Evolutionary conservation across 2,329 filamentous ascomycete species (phyloP).

Genomic region (Fusarium tuaranense): DNA sequence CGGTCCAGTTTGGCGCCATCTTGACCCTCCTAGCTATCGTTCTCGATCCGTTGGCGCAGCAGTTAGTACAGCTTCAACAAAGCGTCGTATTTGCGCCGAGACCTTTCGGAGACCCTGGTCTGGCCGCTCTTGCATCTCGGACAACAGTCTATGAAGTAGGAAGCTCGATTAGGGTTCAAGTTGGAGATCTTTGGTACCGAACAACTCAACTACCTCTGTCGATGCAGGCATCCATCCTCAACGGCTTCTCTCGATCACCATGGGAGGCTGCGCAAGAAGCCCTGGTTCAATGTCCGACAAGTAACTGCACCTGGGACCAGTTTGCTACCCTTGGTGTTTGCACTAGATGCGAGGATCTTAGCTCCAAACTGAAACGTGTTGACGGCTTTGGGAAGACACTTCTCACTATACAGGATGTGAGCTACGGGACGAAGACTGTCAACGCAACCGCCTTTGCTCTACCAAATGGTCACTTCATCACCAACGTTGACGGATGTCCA

Average conservation of each 20-base stretch:
- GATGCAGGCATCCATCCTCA: constrained; percentile 24
- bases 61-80: constrained; percentile 12
- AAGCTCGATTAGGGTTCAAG: not conserved
- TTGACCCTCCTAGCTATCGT: constrained; percentile 15
- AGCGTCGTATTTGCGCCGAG: constrained; percentile 1
- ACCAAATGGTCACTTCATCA: constrained; percentile 15
- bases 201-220: constrained; percentile 2
- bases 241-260: constrained; percentile 8
- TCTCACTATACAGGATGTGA: not conserved
- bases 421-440: not conserved
- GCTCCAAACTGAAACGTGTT: constrained; percentile 15
- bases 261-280: constrained; percentile 12
- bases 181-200: not conserved
- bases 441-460: constrained; percentile 1
- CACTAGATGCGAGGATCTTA: constrained; percentile 33
- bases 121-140: constrained; percentile 9
- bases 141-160: constrained; percentile 5
- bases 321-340: constrained; percentile 40
- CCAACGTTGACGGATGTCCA: constrained; percentile 10
- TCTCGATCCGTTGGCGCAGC: constrained; percentile 24
- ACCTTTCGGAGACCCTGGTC: not conserved
- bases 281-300: constrained; percentile 24
- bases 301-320: constrained; percentile 36
- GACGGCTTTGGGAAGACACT: not conserved
- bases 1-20: constrained; percentile 19